Conservation (phyloP, 345 rosid genomes). For the Citrus trifoliata region DNA sequence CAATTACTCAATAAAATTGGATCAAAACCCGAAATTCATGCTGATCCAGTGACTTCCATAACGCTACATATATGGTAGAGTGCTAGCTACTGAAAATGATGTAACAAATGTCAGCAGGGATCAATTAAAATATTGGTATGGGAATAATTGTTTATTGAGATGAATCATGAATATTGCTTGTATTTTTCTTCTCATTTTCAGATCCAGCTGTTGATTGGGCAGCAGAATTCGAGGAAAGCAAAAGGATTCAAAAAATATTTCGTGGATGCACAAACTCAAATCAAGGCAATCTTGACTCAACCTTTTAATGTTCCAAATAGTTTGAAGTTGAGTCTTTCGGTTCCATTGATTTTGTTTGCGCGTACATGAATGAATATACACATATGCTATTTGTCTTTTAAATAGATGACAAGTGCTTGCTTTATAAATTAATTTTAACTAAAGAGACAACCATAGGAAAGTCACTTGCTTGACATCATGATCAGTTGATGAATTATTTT, state of each 20-base stretch:
- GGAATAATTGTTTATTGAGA: background rate
- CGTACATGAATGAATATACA: no score
- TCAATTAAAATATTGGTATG: background rate
- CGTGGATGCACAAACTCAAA: background rate
- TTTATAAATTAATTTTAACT: no score
- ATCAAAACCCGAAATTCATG: slow-evolving; percentile 28
- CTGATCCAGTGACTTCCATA: slow-evolving; percentile 25
- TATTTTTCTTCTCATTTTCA: background rate
- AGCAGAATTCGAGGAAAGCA: background rate
- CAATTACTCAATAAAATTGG: background rate
- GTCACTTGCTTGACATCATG: background rate
- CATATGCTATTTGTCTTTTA: background rate
- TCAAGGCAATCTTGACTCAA: background rate
- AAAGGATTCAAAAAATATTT: background rate
- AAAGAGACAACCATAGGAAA: background rate
- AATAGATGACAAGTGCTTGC: background rate
- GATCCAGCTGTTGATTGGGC: background rate
- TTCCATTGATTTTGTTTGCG: background rate
- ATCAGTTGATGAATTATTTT: no score
- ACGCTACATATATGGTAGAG: background rate
- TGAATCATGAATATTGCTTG: background rate
- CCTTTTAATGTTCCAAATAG: background rate
- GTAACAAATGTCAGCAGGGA: slow-evolving; percentile 9
- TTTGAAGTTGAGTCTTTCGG: background rate
- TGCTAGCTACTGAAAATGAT: slow-evolving; percentile 28